Evolutionary conservation across 2,329 filamentous ascomycete genomes (phyloP).

Genomic region (Botrytis elliptica): DNA sequence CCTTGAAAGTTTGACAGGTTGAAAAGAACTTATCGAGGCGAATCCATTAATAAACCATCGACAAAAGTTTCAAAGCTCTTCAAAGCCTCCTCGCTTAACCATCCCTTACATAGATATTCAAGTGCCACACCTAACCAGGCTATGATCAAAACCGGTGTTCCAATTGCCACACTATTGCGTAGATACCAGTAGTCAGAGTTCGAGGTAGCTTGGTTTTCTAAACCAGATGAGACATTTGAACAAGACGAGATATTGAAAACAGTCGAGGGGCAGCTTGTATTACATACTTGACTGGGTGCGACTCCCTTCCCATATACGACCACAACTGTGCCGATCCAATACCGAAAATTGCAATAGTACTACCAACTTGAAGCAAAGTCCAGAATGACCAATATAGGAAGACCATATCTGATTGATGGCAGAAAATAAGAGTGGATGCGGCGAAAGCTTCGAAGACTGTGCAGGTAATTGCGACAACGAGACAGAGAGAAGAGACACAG

Average conservation of each 20-base stretch:
- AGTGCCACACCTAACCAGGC: constrained; percentile 29
- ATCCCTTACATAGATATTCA: neutral
- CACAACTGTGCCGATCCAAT: constrained; percentile 46
- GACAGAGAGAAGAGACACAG: constrained; percentile 45
- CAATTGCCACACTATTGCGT: constrained; percentile 50
- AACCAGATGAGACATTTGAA: neutral
- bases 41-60: neutral
- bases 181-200: neutral
- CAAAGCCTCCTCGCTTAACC: neutral
- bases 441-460: constrained; percentile 55
- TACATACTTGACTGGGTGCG: constrained; percentile 55
- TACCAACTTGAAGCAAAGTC: constrained; percentile 58
- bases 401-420: constrained; percentile 59
- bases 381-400: constrained; percentile 59
- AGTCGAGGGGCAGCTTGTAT: constrained; percentile 27
- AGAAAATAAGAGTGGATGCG: constrained; percentile 46
- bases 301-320: neutral
- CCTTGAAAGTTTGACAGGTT: neutral
- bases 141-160: constrained; percentile 58
- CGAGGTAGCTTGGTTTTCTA: neutral
- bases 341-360: constrained; percentile 55
- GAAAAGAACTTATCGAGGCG: neutral
- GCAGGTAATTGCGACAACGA: constrained; percentile 45
- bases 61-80: constrained; percentile 1
- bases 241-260: no score